Evolutionary conservation across 2,329 filamentous ascomycete species (phyloP).

Genomic region (Pezicula radicicola): DNA sequence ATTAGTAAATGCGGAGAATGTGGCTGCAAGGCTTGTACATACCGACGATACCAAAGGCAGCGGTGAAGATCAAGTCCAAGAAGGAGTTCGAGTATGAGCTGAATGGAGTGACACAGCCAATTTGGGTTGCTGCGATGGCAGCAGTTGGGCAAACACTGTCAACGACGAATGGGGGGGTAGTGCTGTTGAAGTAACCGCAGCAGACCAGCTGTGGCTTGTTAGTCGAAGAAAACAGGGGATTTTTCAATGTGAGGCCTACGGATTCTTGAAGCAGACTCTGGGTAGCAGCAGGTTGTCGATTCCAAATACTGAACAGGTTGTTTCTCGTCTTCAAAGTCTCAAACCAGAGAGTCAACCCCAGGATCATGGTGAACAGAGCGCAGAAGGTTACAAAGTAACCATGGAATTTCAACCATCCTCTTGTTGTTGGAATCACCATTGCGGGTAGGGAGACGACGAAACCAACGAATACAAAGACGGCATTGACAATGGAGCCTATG

Average conservation of each 20-base stretch:
- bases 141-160: slow-evolving; percentile 67
- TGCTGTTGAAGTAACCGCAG: slow-evolving; percentile 76
- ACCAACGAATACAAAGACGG: slow-evolving; percentile 66
- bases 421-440: slow-evolving; percentile 62
- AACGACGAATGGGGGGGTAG: slow-evolving; percentile 67
- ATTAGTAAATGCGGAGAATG: neutral
- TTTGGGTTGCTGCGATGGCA: slow-evolving; percentile 65
- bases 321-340: slow-evolving; percentile 66
- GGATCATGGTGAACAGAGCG: slow-evolving; percentile 59
- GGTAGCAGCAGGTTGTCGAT: slow-evolving; percentile 47
- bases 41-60: slow-evolving; percentile 76
- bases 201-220: slow-evolving; percentile 61
- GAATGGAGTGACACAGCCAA: slow-evolving; percentile 68
- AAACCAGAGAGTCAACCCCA: slow-evolving; percentile 71
- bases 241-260: slow-evolving; percentile 40
- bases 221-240: neutral
- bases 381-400: slow-evolving; percentile 62
- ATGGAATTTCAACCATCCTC: slow-evolving; percentile 68
- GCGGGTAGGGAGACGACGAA: slow-evolving; percentile 69
- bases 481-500: slow-evolving; percentile 67
- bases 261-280: slow-evolving; percentile 70
- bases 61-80: slow-evolving; percentile 75
- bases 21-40: slow-evolving; percentile 20
- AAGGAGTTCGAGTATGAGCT: slow-evolving; percentile 67
- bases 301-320: slow-evolving; percentile 60